These are phyloP conservation scores for Apiospora marii DNA, from an alignment of 2,329 filamentous ascomycete species.

Conservation along the genomic window DNA sequence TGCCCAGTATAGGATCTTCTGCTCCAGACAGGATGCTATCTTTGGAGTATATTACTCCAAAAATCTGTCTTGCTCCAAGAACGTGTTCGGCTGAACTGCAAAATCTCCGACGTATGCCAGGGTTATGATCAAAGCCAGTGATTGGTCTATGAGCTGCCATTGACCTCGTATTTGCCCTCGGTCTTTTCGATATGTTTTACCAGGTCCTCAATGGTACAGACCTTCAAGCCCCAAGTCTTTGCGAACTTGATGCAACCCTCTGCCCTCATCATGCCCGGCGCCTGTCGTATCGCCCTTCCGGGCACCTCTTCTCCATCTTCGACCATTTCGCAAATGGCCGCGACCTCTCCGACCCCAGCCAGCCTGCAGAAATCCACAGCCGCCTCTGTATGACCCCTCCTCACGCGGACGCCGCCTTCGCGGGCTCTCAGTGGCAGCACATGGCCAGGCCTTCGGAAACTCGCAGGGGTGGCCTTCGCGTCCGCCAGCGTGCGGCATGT, in stretches of 20 bases:
- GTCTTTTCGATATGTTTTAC: constrained; percentile 80
- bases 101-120: neutral
- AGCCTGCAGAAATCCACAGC: constrained; percentile 89
- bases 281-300: constrained; percentile 70
- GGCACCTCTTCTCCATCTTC: constrained; percentile 79
- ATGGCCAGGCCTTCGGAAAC: constrained; percentile 86
- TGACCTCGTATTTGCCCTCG: constrained; percentile 66
- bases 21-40: neutral
- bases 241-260: constrained; percentile 91
- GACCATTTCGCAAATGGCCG: constrained; percentile 90
- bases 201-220: constrained; percentile 94
- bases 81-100: too few species aligned
- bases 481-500: constrained; percentile 82
- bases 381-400: constrained; percentile 91
- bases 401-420: constrained; percentile 79
- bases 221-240: constrained; percentile 85
- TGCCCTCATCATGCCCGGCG: constrained; percentile 88
- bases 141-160: constrained; percentile 44
- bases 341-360: constrained; percentile 78
- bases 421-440: constrained; percentile 84
- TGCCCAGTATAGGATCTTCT: neutral
- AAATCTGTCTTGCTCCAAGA: too few species aligned
- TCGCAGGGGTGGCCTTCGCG: constrained; percentile 59
- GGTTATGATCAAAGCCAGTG: neutral
- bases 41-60: neutral